These are phyloP conservation scores for Globisporangium abappressorium DNA, from an alignment of 352 stramenopile species.

Conservation along the genomic window DNA sequence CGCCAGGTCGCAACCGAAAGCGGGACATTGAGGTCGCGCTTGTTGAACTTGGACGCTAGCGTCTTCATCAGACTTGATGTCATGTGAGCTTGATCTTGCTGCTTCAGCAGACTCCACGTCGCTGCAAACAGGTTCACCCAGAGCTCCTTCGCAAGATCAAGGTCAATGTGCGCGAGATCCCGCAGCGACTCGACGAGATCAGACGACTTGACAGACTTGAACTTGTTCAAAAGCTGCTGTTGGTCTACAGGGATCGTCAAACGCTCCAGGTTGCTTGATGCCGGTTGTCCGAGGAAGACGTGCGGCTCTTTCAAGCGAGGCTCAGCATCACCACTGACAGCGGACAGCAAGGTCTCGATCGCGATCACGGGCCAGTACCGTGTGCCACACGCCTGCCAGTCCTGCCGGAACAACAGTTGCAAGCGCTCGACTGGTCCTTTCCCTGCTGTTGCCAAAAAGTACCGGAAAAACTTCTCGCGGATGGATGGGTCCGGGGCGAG, in stretches of 20 bases:
- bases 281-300: background rate
- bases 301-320: conserved; percentile 16
- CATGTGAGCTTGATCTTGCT: conserved; percentile 53
- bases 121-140: conserved; percentile 76
- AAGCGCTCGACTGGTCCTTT: conserved; percentile 47
- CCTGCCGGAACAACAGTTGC: conserved; percentile 72
- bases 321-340: conserved; percentile 24
- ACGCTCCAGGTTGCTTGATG: background rate
- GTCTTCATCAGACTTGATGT: conserved; percentile 69
- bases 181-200: conserved; percentile 58
- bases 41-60: conserved; percentile 86
- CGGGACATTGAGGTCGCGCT: conserved; percentile 79
- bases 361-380: conserved; percentile 83
- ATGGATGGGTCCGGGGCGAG: conserved; percentile 64
- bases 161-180: conserved; percentile 73
- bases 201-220: conserved; percentile 27
- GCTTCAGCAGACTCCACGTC: conserved; percentile 46
- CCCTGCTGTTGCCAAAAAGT: conserved; percentile 52
- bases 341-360: conserved; percentile 68
- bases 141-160: conserved; percentile 81
- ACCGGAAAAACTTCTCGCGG: conserved; percentile 68
- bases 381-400: conserved; percentile 85
- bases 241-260: background rate
- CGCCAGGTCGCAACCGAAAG: conserved; percentile 44
- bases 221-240: conserved; percentile 28